Evolutionary conservation across 768 basidiomycete genomes (phyloP), one percentile per base, ranked within the genome.

Genomic region (Exidia glandulosa): DNA sequence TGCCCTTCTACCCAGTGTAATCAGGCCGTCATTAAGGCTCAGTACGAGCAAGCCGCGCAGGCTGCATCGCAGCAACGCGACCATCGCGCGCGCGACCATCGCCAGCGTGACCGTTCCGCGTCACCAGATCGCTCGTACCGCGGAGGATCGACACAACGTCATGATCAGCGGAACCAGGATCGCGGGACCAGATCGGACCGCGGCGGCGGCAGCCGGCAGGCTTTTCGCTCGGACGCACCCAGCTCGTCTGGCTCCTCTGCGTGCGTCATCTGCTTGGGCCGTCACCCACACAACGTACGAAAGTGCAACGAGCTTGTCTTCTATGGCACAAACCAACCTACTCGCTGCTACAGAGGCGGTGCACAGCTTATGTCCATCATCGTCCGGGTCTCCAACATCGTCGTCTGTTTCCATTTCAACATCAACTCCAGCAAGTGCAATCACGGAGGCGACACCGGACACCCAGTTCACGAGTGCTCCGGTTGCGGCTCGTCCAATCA

Each of bases 331-430:
- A 62, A 65, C 0, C 52, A 62, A 2, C 27, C 63, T 0, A 64
- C 66, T 3, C 23, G 58, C 2, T 67, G 69, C 61, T 12, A 34
- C 13, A 61, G 66, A 50, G 66, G 66, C 27, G 56, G 63, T 0
- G 34, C 59, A 2, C 60, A 64, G 0, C 63, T 64, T 0, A 66
- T 73, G 32, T 48, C 65, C 57, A 66, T 65, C 59, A 62, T 19
- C 16, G 41, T 45, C 41, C 41, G 23, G 16, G 41, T 62, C 1
- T 56, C 60, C 6, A 67, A 69, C 1, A 56, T 48, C 5, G 33
- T 60, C 5, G 48, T 78, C 3, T 79, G 77, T 65, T 58, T 65
- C 48, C 63, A 74, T 34, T 79, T 69, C 70, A 73, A 79, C 41
- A 27, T 37, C 0, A 34, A 30, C 14, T 69, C 73, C 0, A 78